Conservation (phyloP, 139 green algal genomes). For the Eudorina sp. region DNA sequence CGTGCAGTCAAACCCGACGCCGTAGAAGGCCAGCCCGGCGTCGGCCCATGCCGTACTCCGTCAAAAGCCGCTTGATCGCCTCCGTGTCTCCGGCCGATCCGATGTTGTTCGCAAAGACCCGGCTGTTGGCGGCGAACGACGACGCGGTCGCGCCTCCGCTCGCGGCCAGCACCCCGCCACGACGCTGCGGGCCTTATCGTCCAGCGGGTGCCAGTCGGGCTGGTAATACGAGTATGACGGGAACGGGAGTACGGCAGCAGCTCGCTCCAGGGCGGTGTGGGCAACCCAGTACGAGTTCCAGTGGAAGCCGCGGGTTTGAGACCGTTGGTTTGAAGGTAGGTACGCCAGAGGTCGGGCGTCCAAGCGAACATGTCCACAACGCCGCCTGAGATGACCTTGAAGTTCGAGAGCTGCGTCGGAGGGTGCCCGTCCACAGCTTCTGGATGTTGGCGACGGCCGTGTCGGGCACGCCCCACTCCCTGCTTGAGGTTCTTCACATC, state of each 20-base stretch:
- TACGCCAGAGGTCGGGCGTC: background rate
- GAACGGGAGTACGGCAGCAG: background rate
- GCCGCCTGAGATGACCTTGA: background rate
- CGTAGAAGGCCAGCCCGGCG: background rate
- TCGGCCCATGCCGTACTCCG: background rate
- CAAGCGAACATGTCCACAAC: slow-evolving; percentile 5
- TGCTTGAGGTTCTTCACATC: slow-evolving; percentile 19
- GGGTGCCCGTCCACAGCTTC: background rate
- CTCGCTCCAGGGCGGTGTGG: background rate
- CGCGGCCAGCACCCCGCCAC: background rate
- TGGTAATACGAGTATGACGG: slow-evolving; percentile 19
- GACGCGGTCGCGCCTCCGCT: background rate
- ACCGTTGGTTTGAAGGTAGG: background rate
- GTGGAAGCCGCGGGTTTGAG: background rate
- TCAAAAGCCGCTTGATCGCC: background rate
- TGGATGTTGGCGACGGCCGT: background rate
- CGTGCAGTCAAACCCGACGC: background rate
- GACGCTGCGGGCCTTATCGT: background rate
- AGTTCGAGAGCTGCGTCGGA: background rate
- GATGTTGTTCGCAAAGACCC: background rate
- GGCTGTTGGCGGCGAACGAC: background rate
- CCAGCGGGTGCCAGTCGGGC: slow-evolving; percentile 1
- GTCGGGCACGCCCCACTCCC: slow-evolving; percentile 19
- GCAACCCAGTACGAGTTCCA: slow-evolving; percentile 15
- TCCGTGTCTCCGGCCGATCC: background rate